These are phyloP conservation scores for Chlamydomonas schloesseri DNA, from an alignment of 139 green algal genomes.

Conservation along the genomic window DNA sequence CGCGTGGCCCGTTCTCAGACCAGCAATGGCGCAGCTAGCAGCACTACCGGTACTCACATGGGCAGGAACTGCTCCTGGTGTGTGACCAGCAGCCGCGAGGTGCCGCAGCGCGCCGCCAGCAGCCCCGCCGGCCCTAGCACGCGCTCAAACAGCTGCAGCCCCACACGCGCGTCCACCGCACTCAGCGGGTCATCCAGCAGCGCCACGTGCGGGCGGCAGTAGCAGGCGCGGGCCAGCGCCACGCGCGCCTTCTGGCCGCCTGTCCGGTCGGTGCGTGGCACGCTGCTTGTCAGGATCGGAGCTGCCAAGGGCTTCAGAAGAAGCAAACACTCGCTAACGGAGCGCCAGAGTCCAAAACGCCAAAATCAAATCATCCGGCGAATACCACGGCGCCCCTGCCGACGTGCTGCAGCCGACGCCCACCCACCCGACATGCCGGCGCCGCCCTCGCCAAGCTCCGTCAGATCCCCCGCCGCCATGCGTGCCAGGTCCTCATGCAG, in stretches of 20 bases:
- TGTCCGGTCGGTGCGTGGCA: too few species aligned
- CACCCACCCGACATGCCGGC: conserved; percentile 76
- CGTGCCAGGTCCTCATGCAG: conserved; percentile 76
- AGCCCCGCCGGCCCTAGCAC: conserved; percentile 78
- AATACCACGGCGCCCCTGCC: too few species aligned
- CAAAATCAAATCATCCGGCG: too few species aligned
- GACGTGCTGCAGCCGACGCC: too few species aligned
- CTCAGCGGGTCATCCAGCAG: conserved; percentile 92
- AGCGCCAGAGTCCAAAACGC: too few species aligned
- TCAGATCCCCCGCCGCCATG: conserved; percentile 81
- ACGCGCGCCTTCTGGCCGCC: conserved; percentile 83
- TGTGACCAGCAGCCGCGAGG: conserved; percentile 88
- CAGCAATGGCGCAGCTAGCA: too few species aligned
- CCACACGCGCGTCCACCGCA: conserved; percentile 90
- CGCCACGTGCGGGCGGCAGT: conserved; percentile 71
- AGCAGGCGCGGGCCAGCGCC: conserved; percentile 83
- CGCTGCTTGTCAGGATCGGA: too few species aligned
- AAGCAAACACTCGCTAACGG: too few species aligned
- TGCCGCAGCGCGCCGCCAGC: conserved; percentile 53
- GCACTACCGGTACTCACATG: background rate
- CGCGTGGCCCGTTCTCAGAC: too few species aligned
- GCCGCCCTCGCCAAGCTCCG: conserved; percentile 90
- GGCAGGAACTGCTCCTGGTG: conserved; percentile 93
- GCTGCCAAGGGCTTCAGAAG: too few species aligned
- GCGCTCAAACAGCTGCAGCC: conserved; percentile 67